Evolutionary conservation across 805 yeast species (phyloP), one percentile per base, ranked within the genome.

Genomic region (Myxozyma lipomycoides): DNA sequence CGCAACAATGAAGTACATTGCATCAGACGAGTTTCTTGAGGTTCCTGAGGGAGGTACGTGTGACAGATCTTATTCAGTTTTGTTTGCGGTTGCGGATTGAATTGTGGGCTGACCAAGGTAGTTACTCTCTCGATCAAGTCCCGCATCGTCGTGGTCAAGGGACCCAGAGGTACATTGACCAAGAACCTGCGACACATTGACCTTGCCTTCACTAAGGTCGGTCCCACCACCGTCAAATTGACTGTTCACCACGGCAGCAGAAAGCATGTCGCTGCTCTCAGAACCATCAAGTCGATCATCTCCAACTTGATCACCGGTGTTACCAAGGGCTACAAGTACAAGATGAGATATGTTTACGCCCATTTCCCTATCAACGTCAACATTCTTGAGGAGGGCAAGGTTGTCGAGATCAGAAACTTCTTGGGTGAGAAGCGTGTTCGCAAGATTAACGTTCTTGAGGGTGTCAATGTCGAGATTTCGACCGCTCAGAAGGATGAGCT

Each of bases 291-390:
- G 79, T 87, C 98, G 63, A 79, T 93, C 73, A 81, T 93, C 69
- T 72, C 87, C 72, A 93, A 93, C 86, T 77, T 93, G 83, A 75
- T 93, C 78, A 86, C 86, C 65, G 99, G 99, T 86, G 98, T 93
- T 73, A 93, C 98, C 74, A 83, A 83, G 81, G 98, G 98, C 77
- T 91, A 78, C 95, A 83, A 86, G 79, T 93, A 93, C 93, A 93
- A 93, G 86, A 85, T 93, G 97, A 89, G 98, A 83, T 90, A 88
- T 76, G 98, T 93, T 62, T 95, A 91, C 74, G 99, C 98, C 84
- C 98, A 93, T 87, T 93, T 93, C 96, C 99, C 98, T 75, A 93
- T 95, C 78, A 93, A 93, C 78, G 96, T 93, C 66, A 91, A 90
- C 81, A 75, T 89, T 65, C 73, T 86, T 72, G 87, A 86, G 63